Evolutionary conservation across 176 grass and related monocot genomes (phyloP).

Genomic region (Zizania latifolia): DNA sequence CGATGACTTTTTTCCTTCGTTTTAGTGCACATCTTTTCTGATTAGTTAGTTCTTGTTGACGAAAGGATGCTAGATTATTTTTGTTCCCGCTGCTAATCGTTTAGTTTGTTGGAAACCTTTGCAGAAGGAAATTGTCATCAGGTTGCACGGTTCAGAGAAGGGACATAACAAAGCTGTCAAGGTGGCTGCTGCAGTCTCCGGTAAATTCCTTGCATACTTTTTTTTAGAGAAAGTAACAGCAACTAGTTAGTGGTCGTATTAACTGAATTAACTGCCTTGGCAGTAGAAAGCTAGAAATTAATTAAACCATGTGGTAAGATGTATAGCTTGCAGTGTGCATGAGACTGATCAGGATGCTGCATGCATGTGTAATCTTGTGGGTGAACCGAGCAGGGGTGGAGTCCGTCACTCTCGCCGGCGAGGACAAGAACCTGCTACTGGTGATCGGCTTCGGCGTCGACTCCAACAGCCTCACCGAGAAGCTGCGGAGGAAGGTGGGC

Average conservation of each 20-base stretch:
- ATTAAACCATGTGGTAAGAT: background rate
- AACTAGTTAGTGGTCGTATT: background rate
- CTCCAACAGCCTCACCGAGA: conserved; percentile 45
- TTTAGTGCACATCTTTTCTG: background rate
- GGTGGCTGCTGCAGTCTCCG: conserved; percentile 32
- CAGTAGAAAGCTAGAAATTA: background rate
- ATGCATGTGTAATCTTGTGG: background rate
- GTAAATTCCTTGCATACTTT: background rate
- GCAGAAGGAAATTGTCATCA: conserved; percentile 51
- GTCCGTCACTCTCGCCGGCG: conserved; percentile 37
- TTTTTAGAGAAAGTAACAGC: background rate
- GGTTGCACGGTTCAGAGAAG: conserved; percentile 34
- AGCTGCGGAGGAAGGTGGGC: conserved; percentile 49
- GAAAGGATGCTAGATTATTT: background rate
- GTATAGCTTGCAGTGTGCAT: background rate
- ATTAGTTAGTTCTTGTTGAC: background rate
- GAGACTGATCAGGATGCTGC: background rate
- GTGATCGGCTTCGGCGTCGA: conserved; percentile 45
- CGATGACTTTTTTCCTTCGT: background rate
- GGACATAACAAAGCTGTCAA: conserved; percentile 41
- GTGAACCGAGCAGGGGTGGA: conserved; percentile 20
- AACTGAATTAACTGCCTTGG: background rate
- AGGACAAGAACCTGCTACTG: conserved; percentile 47
- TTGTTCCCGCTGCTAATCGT: background rate
- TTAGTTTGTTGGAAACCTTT: background rate